phyloP scores from a whole-genome alignment of 1,284 basidiomycete species.

The Heliocybe sulcata region DNA sequence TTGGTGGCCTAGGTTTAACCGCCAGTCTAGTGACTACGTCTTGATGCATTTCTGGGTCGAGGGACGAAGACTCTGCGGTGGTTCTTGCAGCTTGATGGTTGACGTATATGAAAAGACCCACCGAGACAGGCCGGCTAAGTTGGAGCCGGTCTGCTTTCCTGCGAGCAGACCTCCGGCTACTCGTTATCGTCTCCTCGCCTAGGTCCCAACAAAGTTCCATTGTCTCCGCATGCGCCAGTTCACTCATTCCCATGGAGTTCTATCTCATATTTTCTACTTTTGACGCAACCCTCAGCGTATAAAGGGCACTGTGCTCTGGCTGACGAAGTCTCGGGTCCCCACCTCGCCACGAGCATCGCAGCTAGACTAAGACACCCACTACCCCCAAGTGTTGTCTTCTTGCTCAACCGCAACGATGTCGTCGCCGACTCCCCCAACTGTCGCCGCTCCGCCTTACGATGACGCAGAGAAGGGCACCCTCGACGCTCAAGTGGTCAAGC shows the following conservation, averaged over 20 bases:
- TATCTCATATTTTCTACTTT: background rate
- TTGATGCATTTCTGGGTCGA: background rate
- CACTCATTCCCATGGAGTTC: background rate
- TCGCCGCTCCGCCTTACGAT: conserved; percentile 30
- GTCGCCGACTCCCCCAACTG: conserved; percentile 9
- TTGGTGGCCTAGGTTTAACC: background rate
- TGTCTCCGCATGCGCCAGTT: background rate
- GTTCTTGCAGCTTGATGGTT: background rate
- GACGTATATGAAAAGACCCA: background rate
- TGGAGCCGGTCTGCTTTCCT: background rate
- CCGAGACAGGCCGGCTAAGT: background rate
- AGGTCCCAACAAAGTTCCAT: background rate
- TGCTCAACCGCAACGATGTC: background rate
- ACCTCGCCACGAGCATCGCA: background rate
- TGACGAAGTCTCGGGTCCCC: background rate
- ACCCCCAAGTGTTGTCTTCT: background rate
- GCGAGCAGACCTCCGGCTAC: background rate
- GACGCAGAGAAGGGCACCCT: conserved; percentile 55
- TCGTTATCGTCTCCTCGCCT: background rate
- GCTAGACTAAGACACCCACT: background rate
- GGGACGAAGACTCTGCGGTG: background rate
- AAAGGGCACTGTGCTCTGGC: background rate
- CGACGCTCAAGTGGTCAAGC: conserved; percentile 21
- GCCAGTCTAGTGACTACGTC: background rate
- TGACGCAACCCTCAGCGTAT: background rate